These are phyloP conservation scores for Periconia sp. DNA, from an alignment of 2,329 filamentous ascomycete genomes.

Conservation along the genomic window DNA sequence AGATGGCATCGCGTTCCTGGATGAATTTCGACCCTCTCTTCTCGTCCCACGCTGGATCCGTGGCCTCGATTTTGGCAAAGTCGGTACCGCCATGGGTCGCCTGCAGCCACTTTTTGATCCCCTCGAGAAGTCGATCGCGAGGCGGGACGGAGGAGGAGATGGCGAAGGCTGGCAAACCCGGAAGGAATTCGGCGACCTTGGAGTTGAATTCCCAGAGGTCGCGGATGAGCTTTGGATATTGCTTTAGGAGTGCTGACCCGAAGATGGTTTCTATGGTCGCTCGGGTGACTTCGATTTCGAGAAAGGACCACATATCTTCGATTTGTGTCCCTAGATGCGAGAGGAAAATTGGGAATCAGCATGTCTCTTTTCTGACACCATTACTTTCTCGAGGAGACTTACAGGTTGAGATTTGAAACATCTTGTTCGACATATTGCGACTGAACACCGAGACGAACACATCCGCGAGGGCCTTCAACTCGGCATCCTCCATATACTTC, in stretches of 20 bases:
- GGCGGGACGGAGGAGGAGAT: slow-evolving; percentile 16
- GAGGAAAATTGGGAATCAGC: not conserved
- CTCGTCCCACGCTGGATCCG: slow-evolving; percentile 21
- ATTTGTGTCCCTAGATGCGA: slow-evolving; percentile 21
- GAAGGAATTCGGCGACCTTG: slow-evolving; percentile 17
- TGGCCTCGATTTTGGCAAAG: slow-evolving; percentile 11
- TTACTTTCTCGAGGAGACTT: not conserved
- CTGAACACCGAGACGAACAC: slow-evolving; percentile 23
- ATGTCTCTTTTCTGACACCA: not conserved
- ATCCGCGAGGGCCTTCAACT: slow-evolving; percentile 13
- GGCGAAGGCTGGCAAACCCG: slow-evolving; percentile 20
- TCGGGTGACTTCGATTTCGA: slow-evolving; percentile 28
- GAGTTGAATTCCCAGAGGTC: slow-evolving; percentile 32
- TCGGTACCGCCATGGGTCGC: slow-evolving; percentile 17
- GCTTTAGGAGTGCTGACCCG: slow-evolving; percentile 24
- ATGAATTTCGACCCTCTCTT: slow-evolving; percentile 23
- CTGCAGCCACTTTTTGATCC: slow-evolving; percentile 27
- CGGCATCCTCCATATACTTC: slow-evolving; percentile 18
- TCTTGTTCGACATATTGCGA: slow-evolving; percentile 28
- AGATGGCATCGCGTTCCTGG: slow-evolving; percentile 16
- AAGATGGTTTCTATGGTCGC: slow-evolving; percentile 28
- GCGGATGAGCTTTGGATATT: slow-evolving; percentile 24
- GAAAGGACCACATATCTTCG: slow-evolving; percentile 34
- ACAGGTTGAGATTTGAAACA: slow-evolving; percentile 30
- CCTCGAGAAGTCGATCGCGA: slow-evolving; percentile 20